Percentiles rank a stretch among this genome's conserved stretches.
These are phyloP conservation scores for Neurospora tetrasperma DNA, from an alignment of 495 filamentous ascomycete species.

Conservation along the genomic window DNA sequence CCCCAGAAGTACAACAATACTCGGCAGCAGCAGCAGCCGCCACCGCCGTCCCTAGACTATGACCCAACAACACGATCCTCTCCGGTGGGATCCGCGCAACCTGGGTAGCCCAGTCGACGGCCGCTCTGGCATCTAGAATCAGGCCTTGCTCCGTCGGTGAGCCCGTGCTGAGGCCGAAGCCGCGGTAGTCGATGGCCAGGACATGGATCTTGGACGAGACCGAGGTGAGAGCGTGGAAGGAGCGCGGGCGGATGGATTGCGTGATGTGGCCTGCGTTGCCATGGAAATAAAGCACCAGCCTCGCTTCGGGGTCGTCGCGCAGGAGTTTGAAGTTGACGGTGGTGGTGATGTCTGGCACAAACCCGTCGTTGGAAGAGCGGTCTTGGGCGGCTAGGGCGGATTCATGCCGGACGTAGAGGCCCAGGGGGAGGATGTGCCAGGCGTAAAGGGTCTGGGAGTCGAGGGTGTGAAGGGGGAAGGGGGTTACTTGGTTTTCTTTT, in stretches of 20 bases:
- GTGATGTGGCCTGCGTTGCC: constrained; percentile 56
- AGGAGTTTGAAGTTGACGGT: constrained; percentile 50
- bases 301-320: constrained; percentile 48
- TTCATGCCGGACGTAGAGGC: constrained; percentile 49
- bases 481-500: constrained; percentile 55
- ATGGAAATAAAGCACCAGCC: constrained; percentile 50
- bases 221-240: constrained; percentile 53
- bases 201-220: constrained; percentile 46
- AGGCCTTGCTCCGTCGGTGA: constrained; percentile 72
- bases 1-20: constrained; percentile 32
- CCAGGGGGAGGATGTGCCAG: constrained; percentile 65
- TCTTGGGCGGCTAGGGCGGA: constrained; percentile 38
- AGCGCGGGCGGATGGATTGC: constrained; percentile 49
- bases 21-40: constrained; percentile 61
- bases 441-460: constrained; percentile 52
- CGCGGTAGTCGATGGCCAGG: constrained; percentile 75
- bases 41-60: constrained; percentile 84
- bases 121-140: constrained; percentile 64
- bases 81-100: constrained; percentile 53
- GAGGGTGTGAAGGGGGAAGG: constrained; percentile 50
- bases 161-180: constrained; percentile 75
- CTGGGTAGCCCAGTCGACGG: constrained; percentile 60
- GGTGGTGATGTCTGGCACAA: constrained; percentile 43
- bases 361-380: constrained; percentile 19
- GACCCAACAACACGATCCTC: constrained; percentile 73